Percentiles rank a stretch among this genome's conserved stretches.
Conservation (phyloP, 805 yeast genomes). For the Schwanniomyces sp. region DNA sequence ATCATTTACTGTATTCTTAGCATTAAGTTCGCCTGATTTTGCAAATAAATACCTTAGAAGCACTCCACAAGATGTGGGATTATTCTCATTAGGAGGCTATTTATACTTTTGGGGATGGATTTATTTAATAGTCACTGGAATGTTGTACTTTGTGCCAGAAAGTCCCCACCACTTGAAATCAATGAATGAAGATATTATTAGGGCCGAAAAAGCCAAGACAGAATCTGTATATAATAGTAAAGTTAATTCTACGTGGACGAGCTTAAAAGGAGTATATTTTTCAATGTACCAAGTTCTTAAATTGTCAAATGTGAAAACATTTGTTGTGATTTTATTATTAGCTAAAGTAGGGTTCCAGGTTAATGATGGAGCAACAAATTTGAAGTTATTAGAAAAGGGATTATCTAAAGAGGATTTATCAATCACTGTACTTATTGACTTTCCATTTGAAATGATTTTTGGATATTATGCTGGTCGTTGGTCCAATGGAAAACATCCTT, state of each 20-base stretch:
- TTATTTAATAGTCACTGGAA: conserved; percentile 65
- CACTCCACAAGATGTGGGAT: conserved; percentile 60
- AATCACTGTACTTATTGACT: conserved; percentile 87
- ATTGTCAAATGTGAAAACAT: conserved; percentile 67
- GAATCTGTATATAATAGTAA: conserved; percentile 25
- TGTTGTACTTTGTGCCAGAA: conserved; percentile 66
- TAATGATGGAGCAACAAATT: conserved; percentile 92
- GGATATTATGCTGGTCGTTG: conserved; percentile 96
- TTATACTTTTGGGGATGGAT: conserved; percentile 74
- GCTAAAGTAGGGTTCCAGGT: conserved; percentile 94
- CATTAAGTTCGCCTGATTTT: conserved; percentile 88
- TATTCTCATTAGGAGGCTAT: conserved; percentile 72
- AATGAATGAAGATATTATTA: conserved; percentile 27
- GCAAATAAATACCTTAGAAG: conserved; percentile 80
- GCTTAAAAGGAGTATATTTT: conserved; percentile 54
- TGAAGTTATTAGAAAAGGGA: conserved; percentile 88
- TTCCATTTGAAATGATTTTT: conserved; percentile 92
- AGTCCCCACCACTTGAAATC: conserved; percentile 55
- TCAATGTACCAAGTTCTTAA: conserved; percentile 71
- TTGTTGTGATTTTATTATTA: conserved; percentile 71
- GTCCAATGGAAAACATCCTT: conserved; percentile 77
- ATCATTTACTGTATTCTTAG: conserved; percentile 87
- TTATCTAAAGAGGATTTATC: conserved; percentile 92
- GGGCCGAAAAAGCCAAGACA: conserved; percentile 24
- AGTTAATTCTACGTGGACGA: conserved; percentile 14